Base-by-base conservation (phyloP, 2,329 filamentous ascomycete genomes). In the Lachnellula subtilissima region DNA sequence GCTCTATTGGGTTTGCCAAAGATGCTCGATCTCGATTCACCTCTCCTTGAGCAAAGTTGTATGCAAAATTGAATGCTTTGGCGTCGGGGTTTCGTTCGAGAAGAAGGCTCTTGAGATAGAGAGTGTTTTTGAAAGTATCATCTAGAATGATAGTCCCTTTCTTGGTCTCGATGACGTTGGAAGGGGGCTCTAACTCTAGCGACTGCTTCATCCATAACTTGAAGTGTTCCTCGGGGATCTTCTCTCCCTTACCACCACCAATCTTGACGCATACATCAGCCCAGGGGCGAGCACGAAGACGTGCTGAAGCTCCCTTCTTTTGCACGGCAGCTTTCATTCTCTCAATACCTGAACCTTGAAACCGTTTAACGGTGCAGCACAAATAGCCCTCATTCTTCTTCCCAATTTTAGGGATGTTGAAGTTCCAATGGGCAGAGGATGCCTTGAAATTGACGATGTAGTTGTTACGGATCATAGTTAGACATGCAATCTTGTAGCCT, bases 401-500 rank as follows among this genome's bases (percentile, higher is more conserved):
- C n/a, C n/a, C n/a, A n/a, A n/a, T n/a, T n/a, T n/a, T n/a, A 22
- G 37, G 37, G 37, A 40, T n/a, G 0, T 40, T 8, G 37, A 70
- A 61, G 1, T 48, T 64, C 64, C 62, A 69, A 42, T 61, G 57
- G 36, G 39, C 65, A 4, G 54, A 59, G 8, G 58, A 56, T 19
- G 61, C 45, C 49, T 61, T 57, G 39, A 63, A 63, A 11, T 39
- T 58, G 4, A 65, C 58, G 2, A 48, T 51, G 39, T 67, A 58
- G 5, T 58, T 56, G 23, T 60, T 43, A 0, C 66, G 59, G n/a
- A 61, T 50, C 63, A 70, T 64, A 0, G 68, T 56, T 1, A 69
- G 54, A 2, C 67, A 59, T 14, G 61, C 67, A 22, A 67, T 28
- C 48, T 70, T 70, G 53, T 67, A 65, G 2, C 64, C 65, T 53